Base-by-base conservation (phyloP, 2,329 filamentous ascomycete species). In the Xylogone sp. region DNA sequence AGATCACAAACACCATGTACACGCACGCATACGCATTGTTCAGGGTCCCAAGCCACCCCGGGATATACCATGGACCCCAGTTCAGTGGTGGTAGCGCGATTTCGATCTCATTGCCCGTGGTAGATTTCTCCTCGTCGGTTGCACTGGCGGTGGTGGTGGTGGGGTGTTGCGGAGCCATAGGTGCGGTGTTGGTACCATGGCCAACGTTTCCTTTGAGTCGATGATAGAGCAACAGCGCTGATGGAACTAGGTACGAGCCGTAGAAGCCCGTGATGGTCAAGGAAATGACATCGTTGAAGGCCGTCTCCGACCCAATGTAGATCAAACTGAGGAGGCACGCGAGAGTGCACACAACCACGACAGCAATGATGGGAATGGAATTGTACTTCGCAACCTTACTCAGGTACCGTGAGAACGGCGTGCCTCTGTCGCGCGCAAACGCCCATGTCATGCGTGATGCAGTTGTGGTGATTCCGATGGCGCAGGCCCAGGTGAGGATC, bases 61-160 rank as follows among this genome's bases (percentile, higher is more conserved):
- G 75, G 0, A 83, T 52, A 42, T 72, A 74, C 72, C 78, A 84
- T 0, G 79, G 78, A 0, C 81, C 81, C 79, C 79, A 84, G 7
- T 70, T 62, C 1, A 78, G 64, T 20, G 58, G 42, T 8, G 20
- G 49, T 21, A 46, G 31, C 3, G 53, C 51, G 22, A 51, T 22
- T 46, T 53, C 42, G 10, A 51, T 52, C 31, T 56, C 57, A 49
- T 55, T 53, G 52, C 34, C 53, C 55, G 29, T 49, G 46, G 6
- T 49, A 45, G 52, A 53, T 55, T 18, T 49, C 43, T 48, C 48
- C 52, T 56, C 16, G 51, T 51, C 34, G 16, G n/a, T 27, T 27
- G 51, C 21, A 18, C 18, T 43, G 19, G n/a, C 21, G 19, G 19
- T 51, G 49, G 43, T 53, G 43, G 8, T 50, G 21, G 16, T 53